Percentiles rank a stretch among this genome's conserved stretches.
phyloP scores from a whole-genome alignment of 352 stramenopile species.

The Globisporangium iwayamae region DNA sequence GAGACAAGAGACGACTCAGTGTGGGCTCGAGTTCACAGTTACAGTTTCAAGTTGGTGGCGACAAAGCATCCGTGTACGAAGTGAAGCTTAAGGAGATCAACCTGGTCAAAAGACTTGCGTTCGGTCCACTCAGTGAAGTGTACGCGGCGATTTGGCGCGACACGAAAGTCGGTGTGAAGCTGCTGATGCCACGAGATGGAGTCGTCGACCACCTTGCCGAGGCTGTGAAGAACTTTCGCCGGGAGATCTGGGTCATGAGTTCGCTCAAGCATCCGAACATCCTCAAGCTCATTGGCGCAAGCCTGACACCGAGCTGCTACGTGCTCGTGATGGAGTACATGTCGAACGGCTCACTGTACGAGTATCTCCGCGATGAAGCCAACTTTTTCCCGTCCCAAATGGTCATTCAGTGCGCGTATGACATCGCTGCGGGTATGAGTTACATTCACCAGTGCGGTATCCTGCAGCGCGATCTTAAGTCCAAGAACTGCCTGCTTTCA shows the following conservation, averaged over 20 bases:
- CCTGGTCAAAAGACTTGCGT: conserved; percentile 69
- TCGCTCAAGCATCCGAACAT: conserved; percentile 70
- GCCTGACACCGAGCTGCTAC: conserved; percentile 71
- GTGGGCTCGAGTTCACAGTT: conserved; percentile 51
- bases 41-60: conserved; percentile 67
- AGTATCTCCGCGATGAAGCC: conserved; percentile 67
- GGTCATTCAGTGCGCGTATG: conserved; percentile 51
- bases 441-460: conserved; percentile 56
- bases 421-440: conserved; percentile 64
- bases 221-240: conserved; percentile 73
- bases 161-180: conserved; percentile 72
- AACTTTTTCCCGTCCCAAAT: conserved; percentile 72
- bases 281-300: conserved; percentile 71
- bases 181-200: conserved; percentile 69
- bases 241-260: conserved; percentile 82
- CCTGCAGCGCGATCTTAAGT: conserved; percentile 75
- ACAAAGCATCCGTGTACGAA: conserved; percentile 73
- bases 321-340: conserved; percentile 87
- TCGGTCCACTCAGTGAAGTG: conserved; percentile 64
- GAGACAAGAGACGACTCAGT: conserved; percentile 59
- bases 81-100: conserved; percentile 76
- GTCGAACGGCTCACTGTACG: conserved; percentile 79
- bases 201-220: conserved; percentile 68
- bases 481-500: conserved; percentile 74
- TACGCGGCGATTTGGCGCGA: conserved; percentile 77